Base-by-base conservation (phyloP, 2,329 filamentous ascomycete genomes). In the Neofusicoccum umdonicola region DNA sequence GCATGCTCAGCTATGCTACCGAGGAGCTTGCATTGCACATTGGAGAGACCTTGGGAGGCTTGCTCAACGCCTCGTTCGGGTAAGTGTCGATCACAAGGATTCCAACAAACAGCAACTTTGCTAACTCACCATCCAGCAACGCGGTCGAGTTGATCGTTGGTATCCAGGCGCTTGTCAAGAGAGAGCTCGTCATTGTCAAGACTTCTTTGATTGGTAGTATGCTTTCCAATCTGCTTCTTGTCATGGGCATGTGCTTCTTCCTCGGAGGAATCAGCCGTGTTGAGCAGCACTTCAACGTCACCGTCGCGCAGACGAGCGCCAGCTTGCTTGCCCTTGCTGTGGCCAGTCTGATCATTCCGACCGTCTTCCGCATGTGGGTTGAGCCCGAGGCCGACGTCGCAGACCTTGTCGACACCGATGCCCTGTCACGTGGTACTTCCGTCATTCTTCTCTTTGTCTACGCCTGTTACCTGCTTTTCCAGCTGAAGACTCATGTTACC, bases 211-310 rank as follows among this genome's bases (percentile, higher is more conserved):
- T 97, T 67, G 93, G 93, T 64, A 93, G 90, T 76, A 96, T 97
- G 76, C 82, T 97, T 22, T 97, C 93, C 47, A 97, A 97, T 74
- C 78, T 98, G 65, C 85, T 97, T 3, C 85, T 97, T 13, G 92
- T 97, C 60, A 82, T 97, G 82, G 93, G 92, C 64, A 96, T 93
- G 87, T 95, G 89, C 75, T 97, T 96, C 83, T 95, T 96, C 81
- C 89, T 91, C 66, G 93, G 92, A 57, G 92, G 92, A 3, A 76
- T 96, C 69, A 88, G 90, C 66, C 87, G 93, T 34, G 73, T 85
- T 34, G 90, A 96, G 74, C 94, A 97, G 76, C 89, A 87, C 76
- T 98, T 97, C 85, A 97, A 97, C 81, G 87, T 90, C 39, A 94
- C 91, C 0, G 93, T 97, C 6, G 93, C 93, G 0, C 93, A 97